Conservation (phyloP, 305 asterid genomes). For the Vinca major region DNA sequence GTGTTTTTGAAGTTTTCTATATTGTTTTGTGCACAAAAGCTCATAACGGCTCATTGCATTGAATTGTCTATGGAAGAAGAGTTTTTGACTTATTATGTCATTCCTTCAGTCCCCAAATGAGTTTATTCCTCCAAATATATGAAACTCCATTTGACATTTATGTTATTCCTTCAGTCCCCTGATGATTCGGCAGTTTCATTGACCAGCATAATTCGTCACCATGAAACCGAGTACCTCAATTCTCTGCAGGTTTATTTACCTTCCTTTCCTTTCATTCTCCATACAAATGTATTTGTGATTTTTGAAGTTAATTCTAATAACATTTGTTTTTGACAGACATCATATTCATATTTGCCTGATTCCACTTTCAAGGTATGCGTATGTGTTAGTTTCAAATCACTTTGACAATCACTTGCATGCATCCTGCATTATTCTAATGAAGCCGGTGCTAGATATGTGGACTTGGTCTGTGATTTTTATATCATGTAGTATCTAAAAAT, state of each 20-base stretch:
- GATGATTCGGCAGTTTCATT: slow-evolving; percentile 73
- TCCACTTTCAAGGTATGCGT: slow-evolving; percentile 95
- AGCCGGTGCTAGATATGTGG: background rate
- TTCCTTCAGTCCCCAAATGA: too few species aligned
- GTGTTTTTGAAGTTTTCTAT: background rate
- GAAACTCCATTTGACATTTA: background rate
- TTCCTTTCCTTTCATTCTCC: slow-evolving; percentile 8
- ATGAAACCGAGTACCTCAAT: slow-evolving; percentile 74
- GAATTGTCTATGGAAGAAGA: background rate
- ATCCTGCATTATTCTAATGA: background rate
- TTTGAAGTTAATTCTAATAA: slow-evolving; percentile 17
- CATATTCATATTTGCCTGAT: slow-evolving; percentile 69
- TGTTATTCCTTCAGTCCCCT: slow-evolving; percentile 49
- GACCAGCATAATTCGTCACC: slow-evolving; percentile 72
- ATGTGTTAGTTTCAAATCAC: slow-evolving; percentile 14
- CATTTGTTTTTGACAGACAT: slow-evolving; percentile 44
- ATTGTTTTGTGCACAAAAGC: background rate
- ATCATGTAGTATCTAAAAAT: background rate
- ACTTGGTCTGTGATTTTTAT: background rate
- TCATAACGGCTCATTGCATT: background rate
- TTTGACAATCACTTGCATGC: background rate
- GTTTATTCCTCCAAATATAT: background rate
- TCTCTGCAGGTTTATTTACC: slow-evolving; percentile 60
- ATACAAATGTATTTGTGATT: slow-evolving; percentile 3
- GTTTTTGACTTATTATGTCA: background rate